Evolutionary conservation across 1,284 basidiomycete genomes (phyloP).

Genomic region (Trichosporon ovoides): DNA sequence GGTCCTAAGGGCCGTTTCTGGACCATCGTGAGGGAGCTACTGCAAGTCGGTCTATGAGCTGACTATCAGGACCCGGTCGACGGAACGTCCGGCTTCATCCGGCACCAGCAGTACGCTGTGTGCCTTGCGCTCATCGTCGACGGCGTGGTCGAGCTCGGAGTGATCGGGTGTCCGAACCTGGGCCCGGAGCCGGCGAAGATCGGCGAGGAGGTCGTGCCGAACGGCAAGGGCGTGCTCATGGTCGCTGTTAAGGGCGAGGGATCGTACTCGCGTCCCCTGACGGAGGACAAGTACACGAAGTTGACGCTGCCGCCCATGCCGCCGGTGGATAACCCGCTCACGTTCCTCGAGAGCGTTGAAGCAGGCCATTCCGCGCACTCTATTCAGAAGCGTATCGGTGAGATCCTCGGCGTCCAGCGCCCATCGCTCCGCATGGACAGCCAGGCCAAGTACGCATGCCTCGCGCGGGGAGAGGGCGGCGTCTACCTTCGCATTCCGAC

Average conservation of each 20-base stretch:
- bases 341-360: constrained; percentile 87
- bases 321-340: constrained; percentile 44
- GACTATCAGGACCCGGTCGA: constrained; percentile 40
- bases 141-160: constrained; percentile 74
- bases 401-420: constrained; percentile 61
- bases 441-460: constrained; percentile 90
- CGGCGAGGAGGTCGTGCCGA: constrained; percentile 52
- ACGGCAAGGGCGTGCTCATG: constrained; percentile 69
- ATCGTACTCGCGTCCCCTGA: constrained; percentile 51
- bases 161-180: constrained; percentile 94
- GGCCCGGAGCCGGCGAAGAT: constrained; percentile 59
- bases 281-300: constrained; percentile 33
- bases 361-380: constrained; percentile 83
- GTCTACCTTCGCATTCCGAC: constrained; percentile 89
- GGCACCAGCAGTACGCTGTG: constrained; percentile 95
- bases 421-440: constrained; percentile 84
- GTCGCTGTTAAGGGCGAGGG: constrained; percentile 77
- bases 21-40: constrained; percentile 57
- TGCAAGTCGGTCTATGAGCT: neutral
- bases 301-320: constrained; percentile 38
- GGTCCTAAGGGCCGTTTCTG: constrained; percentile 59
- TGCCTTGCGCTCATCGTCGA: constrained; percentile 88
- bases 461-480: constrained; percentile 81
- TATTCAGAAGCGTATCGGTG: constrained; percentile 70
- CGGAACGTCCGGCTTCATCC: constrained; percentile 64